phyloP scores from a whole-genome alignment of 2,329 filamentous ascomycete species.

The Neonectria hederae region DNA sequence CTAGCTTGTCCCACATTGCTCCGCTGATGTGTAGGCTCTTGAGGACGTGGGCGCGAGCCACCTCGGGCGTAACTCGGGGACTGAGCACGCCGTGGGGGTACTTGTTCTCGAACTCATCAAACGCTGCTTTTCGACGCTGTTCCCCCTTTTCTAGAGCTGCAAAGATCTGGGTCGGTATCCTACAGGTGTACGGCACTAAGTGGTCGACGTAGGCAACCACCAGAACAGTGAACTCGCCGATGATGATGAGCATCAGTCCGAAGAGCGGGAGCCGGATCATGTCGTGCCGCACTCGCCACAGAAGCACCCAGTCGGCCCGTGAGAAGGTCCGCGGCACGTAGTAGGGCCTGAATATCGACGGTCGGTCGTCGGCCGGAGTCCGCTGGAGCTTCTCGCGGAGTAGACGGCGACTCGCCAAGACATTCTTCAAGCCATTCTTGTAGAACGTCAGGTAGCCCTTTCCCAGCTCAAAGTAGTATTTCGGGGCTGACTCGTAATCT shows the following conservation, averaged over 20 bases:
- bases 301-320: slow-evolving; percentile 76
- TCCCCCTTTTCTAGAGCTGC: slow-evolving; percentile 65
- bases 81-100: slow-evolving; percentile 50
- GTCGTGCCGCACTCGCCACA: slow-evolving; percentile 75
- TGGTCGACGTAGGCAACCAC: slow-evolving; percentile 75
- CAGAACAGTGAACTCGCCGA: slow-evolving; percentile 87
- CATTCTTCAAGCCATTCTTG: slow-evolving; percentile 81
- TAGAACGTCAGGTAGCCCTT: slow-evolving; percentile 87
- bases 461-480: slow-evolving; percentile 70
- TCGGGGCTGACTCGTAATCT: slow-evolving; percentile 44
- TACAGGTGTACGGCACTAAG: slow-evolving; percentile 82
- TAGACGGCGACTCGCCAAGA: slow-evolving; percentile 72
- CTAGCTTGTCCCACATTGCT: slow-evolving; percentile 60
- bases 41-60: slow-evolving; percentile 52
- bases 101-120: slow-evolving; percentile 52
- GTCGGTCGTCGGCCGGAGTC: slow-evolving; percentile 65
- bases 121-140: slow-evolving; percentile 59
- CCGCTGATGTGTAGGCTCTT: slow-evolving; percentile 57
- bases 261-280: slow-evolving; percentile 82
- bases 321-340: slow-evolving; percentile 54
- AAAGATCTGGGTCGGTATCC: slow-evolving; percentile 79
- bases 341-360: slow-evolving; percentile 49
- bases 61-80: slow-evolving; percentile 41
- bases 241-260: slow-evolving; percentile 76
- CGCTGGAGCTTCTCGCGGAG: slow-evolving; percentile 55